phyloP scores from a whole-genome alignment of 2,329 filamentous ascomycete genomes.

The Aaosphaeria arxii region DNA sequence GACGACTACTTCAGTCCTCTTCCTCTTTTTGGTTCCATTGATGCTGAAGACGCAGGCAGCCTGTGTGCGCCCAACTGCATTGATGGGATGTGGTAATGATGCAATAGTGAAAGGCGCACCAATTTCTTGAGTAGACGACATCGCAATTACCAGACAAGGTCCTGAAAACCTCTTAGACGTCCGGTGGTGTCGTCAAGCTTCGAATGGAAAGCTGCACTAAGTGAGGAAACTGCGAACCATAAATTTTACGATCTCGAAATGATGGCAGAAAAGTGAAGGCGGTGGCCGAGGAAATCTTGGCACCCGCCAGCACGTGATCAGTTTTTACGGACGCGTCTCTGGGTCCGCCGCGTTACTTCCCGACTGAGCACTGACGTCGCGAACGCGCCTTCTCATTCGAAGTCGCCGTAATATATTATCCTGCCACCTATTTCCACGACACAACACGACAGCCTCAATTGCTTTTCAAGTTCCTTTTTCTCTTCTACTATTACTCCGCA shows the following conservation, averaged over 20 bases:
- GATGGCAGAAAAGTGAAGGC: constrained; percentile 3
- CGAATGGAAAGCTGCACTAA: too few species aligned
- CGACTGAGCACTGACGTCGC: not conserved
- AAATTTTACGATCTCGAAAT: constrained; percentile 4
- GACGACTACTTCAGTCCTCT: constrained; percentile 60
- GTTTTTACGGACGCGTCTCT: too few species aligned
- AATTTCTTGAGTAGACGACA: constrained; percentile 36
- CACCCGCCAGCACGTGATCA: not conserved
- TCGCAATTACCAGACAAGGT: constrained; percentile 24
- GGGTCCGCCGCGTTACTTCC: too few species aligned
- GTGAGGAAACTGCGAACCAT: not conserved
- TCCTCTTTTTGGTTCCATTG: constrained; percentile 56
- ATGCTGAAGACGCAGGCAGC: constrained; percentile 53
- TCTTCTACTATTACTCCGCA: too few species aligned
- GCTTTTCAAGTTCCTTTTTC: too few species aligned
- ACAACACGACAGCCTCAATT: too few species aligned
- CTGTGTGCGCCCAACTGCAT: constrained; percentile 39
- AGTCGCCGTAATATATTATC: constrained; percentile 1
- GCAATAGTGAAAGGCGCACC: constrained; percentile 42
- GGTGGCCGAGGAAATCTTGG: constrained; percentile 4
- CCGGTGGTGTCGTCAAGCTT: too few species aligned
- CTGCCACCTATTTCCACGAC: not conserved
- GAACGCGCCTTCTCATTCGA: not conserved
- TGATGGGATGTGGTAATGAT: constrained; percentile 43
- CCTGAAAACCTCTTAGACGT: not conserved